Conservation (phyloP, 805 yeast genomes). For the Schizosaccharomyces cryophilus region DNA sequence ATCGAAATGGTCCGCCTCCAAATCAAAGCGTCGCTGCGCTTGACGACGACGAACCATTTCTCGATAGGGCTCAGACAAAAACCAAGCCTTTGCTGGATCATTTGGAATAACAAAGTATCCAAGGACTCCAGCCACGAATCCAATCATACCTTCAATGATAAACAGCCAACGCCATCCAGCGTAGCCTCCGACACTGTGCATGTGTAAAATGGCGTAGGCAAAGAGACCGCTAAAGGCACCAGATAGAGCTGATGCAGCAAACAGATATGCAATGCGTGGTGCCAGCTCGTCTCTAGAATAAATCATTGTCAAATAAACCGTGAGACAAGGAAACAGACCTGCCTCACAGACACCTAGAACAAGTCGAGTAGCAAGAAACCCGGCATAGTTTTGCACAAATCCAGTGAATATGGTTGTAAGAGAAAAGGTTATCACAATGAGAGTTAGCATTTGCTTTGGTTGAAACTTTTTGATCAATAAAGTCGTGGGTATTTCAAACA, state of each 20-base stretch:
- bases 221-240: conserved; percentile 25
- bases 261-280: conserved; percentile 12
- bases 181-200: conserved; percentile 16
- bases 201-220: conserved; percentile 20
- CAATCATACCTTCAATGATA: conserved; percentile 18
- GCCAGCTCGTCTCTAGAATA: conserved; percentile 16
- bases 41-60: conserved; percentile 17
- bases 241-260: conserved; percentile 24
- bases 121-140: conserved; percentile 17
- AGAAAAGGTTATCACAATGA: conserved; percentile 19
- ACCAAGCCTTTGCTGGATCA: conserved; percentile 22
- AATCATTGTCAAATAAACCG: conserved; percentile 16
- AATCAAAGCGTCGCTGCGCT: background rate
- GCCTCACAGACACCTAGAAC: conserved; percentile 21
- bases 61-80: conserved; percentile 19
- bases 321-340: conserved; percentile 22
- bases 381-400: conserved; percentile 13
- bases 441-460: conserved; percentile 26
- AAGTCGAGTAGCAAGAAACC: conserved; percentile 17
- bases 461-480: conserved; percentile 15
- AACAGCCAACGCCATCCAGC: conserved; percentile 20
- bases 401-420: conserved; percentile 6
- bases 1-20: conserved; percentile 5
- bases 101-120: conserved; percentile 13
- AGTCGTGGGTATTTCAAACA: conserved; percentile 12